These are phyloP conservation scores for Diaporthe velutina DNA, from an alignment of 2,329 filamentous ascomycete genomes.

Conservation along the genomic window DNA sequence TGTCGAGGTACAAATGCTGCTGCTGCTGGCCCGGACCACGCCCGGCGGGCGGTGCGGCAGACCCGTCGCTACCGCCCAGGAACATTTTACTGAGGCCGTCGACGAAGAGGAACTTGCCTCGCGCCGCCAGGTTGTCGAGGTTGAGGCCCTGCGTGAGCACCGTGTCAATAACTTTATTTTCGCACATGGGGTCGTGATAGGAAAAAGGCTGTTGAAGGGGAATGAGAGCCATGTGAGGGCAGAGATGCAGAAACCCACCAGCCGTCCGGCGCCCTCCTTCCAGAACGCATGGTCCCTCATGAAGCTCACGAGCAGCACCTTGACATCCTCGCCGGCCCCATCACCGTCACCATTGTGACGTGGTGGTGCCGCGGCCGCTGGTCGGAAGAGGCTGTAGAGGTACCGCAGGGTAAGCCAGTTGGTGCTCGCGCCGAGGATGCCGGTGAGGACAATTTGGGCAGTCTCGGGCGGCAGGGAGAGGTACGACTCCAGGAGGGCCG, in stretches of 20 bases:
- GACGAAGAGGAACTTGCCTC: constrained; percentile 77
- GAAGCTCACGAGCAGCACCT: constrained; percentile 85
- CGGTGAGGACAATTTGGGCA: constrained; percentile 76
- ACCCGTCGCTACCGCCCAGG: constrained; percentile 22
- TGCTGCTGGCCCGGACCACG: constrained; percentile 34
- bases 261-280: constrained; percentile 76
- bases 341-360: constrained; percentile 37
- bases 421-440: constrained; percentile 72
- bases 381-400: constrained; percentile 60
- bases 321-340: constrained; percentile 52
- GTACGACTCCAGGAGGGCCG: constrained; percentile 75
- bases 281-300: constrained; percentile 84
- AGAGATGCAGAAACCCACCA: constrained; percentile 65
- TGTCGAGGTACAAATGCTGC: constrained; percentile 46
- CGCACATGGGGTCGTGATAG: constrained; percentile 5
- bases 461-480: constrained; percentile 68
- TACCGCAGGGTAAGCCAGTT: constrained; percentile 76
- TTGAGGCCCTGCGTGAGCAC: constrained; percentile 72
- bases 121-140: constrained; percentile 69
- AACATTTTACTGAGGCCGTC: constrained; percentile 79
- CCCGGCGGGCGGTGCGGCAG: constrained; percentile 40
- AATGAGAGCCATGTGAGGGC: too few species aligned
- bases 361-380: background rate
- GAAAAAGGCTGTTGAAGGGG: background rate
- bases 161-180: background rate